These are phyloP conservation scores for Peniophora sp. DNA, from an alignment of 1,284 basidiomycete species.

Conservation along the genomic window DNA sequence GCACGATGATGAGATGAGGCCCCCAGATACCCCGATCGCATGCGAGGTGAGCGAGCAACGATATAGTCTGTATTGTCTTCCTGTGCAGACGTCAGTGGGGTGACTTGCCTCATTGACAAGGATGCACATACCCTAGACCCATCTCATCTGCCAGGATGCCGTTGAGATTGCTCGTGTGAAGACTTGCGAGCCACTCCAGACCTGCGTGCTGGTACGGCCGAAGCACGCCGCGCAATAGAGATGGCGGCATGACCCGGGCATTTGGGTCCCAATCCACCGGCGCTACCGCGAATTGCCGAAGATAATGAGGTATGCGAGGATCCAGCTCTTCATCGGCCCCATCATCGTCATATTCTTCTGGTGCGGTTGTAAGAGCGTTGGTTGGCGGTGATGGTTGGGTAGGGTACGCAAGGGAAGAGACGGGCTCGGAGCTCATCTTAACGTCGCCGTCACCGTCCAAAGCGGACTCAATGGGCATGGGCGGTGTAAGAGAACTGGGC, in stretches of 20 bases:
- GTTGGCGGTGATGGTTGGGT: too few relatives aligned
- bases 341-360: conserved; percentile 10
- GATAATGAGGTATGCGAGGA: conserved; percentile 43
- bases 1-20: conserved; percentile 92
- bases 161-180: conserved; percentile 84
- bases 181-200: conserved; percentile 89
- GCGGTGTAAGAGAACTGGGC: too few relatives aligned
- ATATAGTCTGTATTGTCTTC: conserved; percentile 96
- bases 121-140: conserved; percentile 67
- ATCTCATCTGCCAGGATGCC: conserved; percentile 93
- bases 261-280: conserved; percentile 57
- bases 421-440: too few relatives aligned
- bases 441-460: too few relatives aligned
- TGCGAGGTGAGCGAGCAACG: conserved; percentile 87
- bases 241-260: conserved; percentile 61
- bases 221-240: conserved; percentile 80
- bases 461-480: too few relatives aligned
- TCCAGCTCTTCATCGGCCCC: conserved; percentile 12
- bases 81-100: conserved; percentile 30
- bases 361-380: too few relatives aligned
- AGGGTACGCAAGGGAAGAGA: too few relatives aligned
- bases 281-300: conserved; percentile 59
- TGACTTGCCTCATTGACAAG: conserved; percentile 5
- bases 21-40: conserved; percentile 96
- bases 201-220: conserved; percentile 94